These are phyloP conservation scores for Pseudocercospora pini-densiflorae DNA, from an alignment of 2,329 filamentous ascomycete species.

Conservation along the genomic window DNA sequence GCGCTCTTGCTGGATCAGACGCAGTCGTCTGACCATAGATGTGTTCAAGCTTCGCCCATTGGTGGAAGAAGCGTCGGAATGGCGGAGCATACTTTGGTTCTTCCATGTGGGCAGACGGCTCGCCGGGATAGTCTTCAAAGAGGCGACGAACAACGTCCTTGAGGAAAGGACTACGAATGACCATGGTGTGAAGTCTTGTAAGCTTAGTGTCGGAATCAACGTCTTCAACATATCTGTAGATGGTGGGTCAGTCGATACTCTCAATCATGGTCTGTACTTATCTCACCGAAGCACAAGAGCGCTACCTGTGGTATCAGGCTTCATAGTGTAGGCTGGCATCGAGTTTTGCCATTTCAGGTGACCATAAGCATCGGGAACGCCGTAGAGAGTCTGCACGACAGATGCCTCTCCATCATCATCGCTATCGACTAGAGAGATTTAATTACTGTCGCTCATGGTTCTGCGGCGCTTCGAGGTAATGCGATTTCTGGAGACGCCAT, in stretches of 20 bases:
- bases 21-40: not conserved
- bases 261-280: not conserved
- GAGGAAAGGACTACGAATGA: not conserved
- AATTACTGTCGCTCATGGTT: not conserved
- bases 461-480: not conserved
- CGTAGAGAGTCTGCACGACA: not conserved
- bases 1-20: not conserved
- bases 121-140: not conserved
- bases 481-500: not conserved
- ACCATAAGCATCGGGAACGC: not conserved
- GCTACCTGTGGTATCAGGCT: not conserved
- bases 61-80: not conserved
- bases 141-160: not conserved
- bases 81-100: not conserved
- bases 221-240: not conserved
- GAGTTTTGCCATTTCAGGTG: not conserved
- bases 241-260: not conserved
- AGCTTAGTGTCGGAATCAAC: not conserved
- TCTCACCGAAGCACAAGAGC: not conserved
- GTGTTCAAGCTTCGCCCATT: not conserved
- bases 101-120: not conserved
- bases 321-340: not conserved
- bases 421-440: not conserved
- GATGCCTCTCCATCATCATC: not conserved
- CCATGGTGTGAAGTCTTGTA: not conserved